Conservation (phyloP, 2,329 filamentous ascomycete species). For the Pleoardoris graminearum region DNA sequence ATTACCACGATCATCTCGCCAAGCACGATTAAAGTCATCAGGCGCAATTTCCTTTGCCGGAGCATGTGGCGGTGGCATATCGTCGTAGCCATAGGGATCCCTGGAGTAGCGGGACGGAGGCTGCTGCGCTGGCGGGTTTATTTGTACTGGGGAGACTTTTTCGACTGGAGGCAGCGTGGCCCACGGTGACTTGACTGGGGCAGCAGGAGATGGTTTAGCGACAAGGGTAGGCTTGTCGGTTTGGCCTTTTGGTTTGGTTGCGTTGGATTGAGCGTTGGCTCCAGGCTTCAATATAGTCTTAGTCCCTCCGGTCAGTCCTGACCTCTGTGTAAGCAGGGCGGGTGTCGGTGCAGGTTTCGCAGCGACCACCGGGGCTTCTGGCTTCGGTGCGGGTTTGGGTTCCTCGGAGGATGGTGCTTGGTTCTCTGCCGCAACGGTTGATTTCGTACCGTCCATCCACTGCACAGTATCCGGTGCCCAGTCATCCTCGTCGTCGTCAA, state of each 20-base stretch:
- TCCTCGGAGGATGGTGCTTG: slow-evolving; percentile 36
- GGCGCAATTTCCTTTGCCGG: slow-evolving; percentile 83
- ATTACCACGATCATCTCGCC: slow-evolving; percentile 71
- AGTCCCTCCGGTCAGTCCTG: slow-evolving; percentile 43
- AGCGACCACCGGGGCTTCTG: slow-evolving; percentile 8
- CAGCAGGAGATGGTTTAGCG: slow-evolving; percentile 69
- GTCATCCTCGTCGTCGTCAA: slow-evolving; percentile 85
- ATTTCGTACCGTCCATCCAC: slow-evolving; percentile 87
- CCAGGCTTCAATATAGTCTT: slow-evolving; percentile 57
- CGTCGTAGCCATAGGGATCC: slow-evolving; percentile 62
- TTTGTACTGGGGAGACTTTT: slow-evolving; percentile 69
- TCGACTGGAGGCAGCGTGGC: slow-evolving; percentile 83
- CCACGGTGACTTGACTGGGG: slow-evolving; percentile 88
- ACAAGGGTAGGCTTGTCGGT: slow-evolving; percentile 73
- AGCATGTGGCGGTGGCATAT: slow-evolving; percentile 54
- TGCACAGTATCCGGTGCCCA: slow-evolving; percentile 84
- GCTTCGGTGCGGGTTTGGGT: slow-evolving; percentile 23
- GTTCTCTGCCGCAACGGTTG: slow-evolving; percentile 63
- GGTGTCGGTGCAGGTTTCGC: slow-evolving; percentile 22
- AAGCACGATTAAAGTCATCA: slow-evolving; percentile 88
- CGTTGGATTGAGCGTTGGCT: slow-evolving; percentile 36
- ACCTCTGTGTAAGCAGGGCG: slow-evolving; percentile 38
- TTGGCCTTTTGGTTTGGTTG: slow-evolving; percentile 60
- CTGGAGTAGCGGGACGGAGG: slow-evolving; percentile 56
- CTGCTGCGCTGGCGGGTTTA: slow-evolving; percentile 57